Percentiles rank a stretch among this genome's conserved stretches.
These are phyloP conservation scores for Trametes cinnabarina DNA, from an alignment of 768 basidiomycete species.

Conservation along the genomic window DNA sequence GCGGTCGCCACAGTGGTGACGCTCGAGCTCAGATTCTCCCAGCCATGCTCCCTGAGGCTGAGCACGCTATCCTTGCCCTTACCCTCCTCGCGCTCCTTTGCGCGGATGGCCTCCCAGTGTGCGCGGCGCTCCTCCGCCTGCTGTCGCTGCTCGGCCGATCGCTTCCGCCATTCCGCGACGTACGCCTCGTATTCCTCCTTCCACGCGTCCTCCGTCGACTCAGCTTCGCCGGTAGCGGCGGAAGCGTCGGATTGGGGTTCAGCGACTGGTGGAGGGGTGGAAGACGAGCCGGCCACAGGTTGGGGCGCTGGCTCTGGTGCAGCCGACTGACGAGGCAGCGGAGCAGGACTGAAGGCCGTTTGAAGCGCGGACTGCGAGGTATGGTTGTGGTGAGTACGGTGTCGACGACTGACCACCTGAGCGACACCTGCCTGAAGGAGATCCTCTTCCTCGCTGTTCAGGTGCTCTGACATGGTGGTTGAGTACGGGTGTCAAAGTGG, in stretches of 20 bases:
- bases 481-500: not conserved
- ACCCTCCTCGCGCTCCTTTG: constrained; percentile 40
- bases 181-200: constrained; percentile 68
- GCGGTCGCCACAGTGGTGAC: constrained; percentile 15
- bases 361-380: constrained; percentile 33
- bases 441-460: constrained; percentile 28
- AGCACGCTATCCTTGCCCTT: constrained; percentile 21
- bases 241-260: constrained; percentile 8
- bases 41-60: constrained; percentile 35
- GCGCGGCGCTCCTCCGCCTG: constrained; percentile 74
- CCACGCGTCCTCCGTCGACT: constrained; percentile 48
- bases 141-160: constrained; percentile 67
- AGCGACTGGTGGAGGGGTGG: not conserved
- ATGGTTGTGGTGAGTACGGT: too few relatives aligned
- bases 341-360: constrained; percentile 29
- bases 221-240: constrained; percentile 15
- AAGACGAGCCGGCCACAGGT: constrained; percentile 2
- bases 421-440: too few relatives aligned
- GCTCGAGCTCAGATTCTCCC: constrained; percentile 34
- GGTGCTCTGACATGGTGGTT: constrained; percentile 24
- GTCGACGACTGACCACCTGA: too few relatives aligned
- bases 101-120: constrained; percentile 68
- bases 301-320: constrained; percentile 1
- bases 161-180: constrained; percentile 66
- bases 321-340: constrained; percentile 24